Evolutionary conservation across 768 basidiomycete species (phyloP).

Genomic region (Boletus sensibilis): DNA sequence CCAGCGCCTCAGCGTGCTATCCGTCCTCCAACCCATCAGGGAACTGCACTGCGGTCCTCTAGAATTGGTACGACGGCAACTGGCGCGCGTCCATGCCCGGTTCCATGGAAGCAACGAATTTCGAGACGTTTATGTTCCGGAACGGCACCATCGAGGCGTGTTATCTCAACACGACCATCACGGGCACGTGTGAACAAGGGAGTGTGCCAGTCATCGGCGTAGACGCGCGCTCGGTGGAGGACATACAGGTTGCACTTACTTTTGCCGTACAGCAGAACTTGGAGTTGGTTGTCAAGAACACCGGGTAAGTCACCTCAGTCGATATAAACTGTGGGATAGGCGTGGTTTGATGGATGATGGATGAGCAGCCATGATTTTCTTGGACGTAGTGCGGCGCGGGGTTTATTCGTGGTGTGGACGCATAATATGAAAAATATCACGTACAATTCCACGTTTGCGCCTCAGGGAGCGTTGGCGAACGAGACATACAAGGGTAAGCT

Average conservation of each 20-base stretch:
- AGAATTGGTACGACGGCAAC: constrained; percentile 32
- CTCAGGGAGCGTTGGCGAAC: constrained; percentile 30
- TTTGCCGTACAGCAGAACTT: constrained; percentile 25
- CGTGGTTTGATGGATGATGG: neutral
- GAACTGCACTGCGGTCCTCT: constrained; percentile 36
- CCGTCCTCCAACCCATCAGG: constrained; percentile 28
- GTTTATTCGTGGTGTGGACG: constrained; percentile 43
- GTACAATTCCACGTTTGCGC: constrained; percentile 31
- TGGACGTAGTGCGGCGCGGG: constrained; percentile 40
- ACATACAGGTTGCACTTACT: constrained; percentile 26
- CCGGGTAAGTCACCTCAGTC: constrained; percentile 18
- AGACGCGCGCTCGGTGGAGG: constrained; percentile 21
- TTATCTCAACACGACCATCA: constrained; percentile 34
- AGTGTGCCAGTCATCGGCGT: constrained; percentile 27
- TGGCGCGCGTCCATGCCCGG: constrained; percentile 45
- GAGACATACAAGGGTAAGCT: constrained; percentile 25
- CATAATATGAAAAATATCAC: constrained; percentile 42
- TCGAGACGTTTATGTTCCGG: constrained; percentile 33
- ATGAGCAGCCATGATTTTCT: constrained; percentile 38
- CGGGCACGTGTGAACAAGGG: constrained; percentile 22
- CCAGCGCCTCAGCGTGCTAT: constrained; percentile 21
- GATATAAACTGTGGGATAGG: neutral
- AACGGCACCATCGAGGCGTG: constrained; percentile 45
- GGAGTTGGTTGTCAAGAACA: constrained; percentile 29
- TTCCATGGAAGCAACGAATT: constrained; percentile 37